phyloP scores from a whole-genome alignment of 768 basidiomycete species.

The Leucocoprinus sp. region DNA sequence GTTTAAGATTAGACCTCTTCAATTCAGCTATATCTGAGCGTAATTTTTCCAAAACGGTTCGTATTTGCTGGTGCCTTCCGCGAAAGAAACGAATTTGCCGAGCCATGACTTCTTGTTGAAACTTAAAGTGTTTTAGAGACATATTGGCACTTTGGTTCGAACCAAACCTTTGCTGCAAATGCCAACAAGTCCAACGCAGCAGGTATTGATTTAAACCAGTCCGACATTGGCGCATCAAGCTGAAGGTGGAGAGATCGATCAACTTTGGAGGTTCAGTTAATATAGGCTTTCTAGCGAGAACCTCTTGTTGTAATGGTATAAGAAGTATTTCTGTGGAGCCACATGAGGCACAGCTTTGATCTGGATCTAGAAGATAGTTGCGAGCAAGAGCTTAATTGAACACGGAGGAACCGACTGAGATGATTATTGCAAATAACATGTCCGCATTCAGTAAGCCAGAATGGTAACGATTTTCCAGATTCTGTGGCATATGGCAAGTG shows the following conservation, averaged over 20 bases:
- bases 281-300: slow-evolving; percentile 24
- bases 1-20: slow-evolving; percentile 37
- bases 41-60: slow-evolving; percentile 41
- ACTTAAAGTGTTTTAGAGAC: slow-evolving; percentile 31
- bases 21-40: slow-evolving; percentile 45
- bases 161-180: slow-evolving; percentile 54
- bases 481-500: slow-evolving; percentile 54
- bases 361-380: slow-evolving; percentile 38
- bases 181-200: slow-evolving; percentile 55
- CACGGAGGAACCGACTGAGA: slow-evolving; percentile 45
- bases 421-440: slow-evolving; percentile 83
- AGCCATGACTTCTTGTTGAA: slow-evolving; percentile 72
- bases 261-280: background rate
- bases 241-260: slow-evolving; percentile 19
- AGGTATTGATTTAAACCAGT: slow-evolving; percentile 69
- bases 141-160: background rate
- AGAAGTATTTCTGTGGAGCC: slow-evolving; percentile 56
- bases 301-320: slow-evolving; percentile 67
- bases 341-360: slow-evolving; percentile 72
- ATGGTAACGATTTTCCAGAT: slow-evolving; percentile 54
- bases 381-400: background rate
- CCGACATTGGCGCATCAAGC: slow-evolving; percentile 77
- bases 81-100: slow-evolving; percentile 60
- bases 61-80: slow-evolving; percentile 47
- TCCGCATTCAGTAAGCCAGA: slow-evolving; percentile 86